Percentiles rank a stretch among this genome's conserved stretches.
Evolutionary conservation across 345 rosid species (phyloP).

Genomic region (Citrus inodora): DNA sequence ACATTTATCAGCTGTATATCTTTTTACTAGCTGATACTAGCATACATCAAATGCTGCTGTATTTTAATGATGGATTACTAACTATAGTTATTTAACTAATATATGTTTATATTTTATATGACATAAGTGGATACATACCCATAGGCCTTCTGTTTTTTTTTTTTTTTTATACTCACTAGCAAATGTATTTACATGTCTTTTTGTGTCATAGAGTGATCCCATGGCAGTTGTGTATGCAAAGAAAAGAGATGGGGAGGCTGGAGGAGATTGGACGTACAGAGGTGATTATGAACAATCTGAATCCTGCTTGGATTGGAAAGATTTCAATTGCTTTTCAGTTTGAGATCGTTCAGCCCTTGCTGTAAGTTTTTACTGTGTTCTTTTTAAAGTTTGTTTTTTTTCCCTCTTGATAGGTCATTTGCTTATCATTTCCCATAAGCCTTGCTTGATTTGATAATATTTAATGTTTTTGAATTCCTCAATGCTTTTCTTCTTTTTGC

Average conservation of each 20-base stretch:
- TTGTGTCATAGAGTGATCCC: conserved; percentile 74
- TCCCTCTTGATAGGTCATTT: neutral
- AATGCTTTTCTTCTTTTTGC: conserved; percentile 12
- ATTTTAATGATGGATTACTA: neutral
- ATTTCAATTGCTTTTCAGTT: conserved; percentile 64
- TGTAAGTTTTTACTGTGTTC: conserved; percentile 39
- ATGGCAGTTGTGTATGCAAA: conserved; percentile 60
- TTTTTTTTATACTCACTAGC: neutral
- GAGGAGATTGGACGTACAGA: conserved; percentile 92
- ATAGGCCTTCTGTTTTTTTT: too few species aligned
- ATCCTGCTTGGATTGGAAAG: conserved; percentile 82
- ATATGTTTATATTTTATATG: neutral
- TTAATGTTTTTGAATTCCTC: conserved; percentile 7
- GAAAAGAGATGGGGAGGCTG: conserved; percentile 60
- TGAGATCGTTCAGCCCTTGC: conserved; percentile 69
- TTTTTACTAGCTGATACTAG: neutral
- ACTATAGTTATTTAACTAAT: neutral
- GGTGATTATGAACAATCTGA: conserved; percentile 61
- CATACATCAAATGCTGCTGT: neutral
- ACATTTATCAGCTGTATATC: neutral
- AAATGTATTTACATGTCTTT: neutral
- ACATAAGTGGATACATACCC: too few species aligned
- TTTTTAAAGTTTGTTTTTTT: neutral
- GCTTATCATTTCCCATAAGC: neutral
- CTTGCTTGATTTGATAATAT: neutral